Base-by-base conservation (phyloP, 2,329 filamentous ascomycete genomes). In the Fusarium bulbicola region DNA sequence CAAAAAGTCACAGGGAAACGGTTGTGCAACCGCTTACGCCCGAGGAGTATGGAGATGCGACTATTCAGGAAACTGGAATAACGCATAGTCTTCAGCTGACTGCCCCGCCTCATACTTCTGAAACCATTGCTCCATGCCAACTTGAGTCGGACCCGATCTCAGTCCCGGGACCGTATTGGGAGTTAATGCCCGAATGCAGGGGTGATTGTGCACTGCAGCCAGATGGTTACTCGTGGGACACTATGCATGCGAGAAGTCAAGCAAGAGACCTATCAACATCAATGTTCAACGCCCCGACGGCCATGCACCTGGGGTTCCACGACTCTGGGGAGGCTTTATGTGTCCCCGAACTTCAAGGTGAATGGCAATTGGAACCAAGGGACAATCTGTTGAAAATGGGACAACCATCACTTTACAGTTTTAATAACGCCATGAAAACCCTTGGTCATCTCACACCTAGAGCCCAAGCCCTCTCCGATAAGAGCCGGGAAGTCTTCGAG, bases 361-460 rank as follows among this genome's bases (percentile, higher is more conserved):
- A 21, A 4, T 21, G 12, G 12, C 6, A 11, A 8, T 28, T 28
- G 24, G 3, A 13, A 14, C 5, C 8, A 9, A 21, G 37, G 4
- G 24, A 3, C 13, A 21, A 15, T 46, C 13, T 9, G 18, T 21
- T 8, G 18, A 26, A 3, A 46, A 4, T 11, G 43, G 24, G 6
- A 18, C 32, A 20, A 20, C 13, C 15, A 8, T 5, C 49, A 4
- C 13, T 26, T 15, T 26, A 32, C 12, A 24, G 12, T 8, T 4
- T 6, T 1, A 26, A 12, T 8, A 52, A 11, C 12, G 4, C 32
- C 4, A 12, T 36, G 6, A 3, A 8, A 1, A 11, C 1, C 0
- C 49, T 52, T 15, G 13, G 16, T 5, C 9, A 20, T 0, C 32
- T 36, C 18, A 36, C 5, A 12, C n/a, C 32, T 2, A 15, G 18